A percentile compares a stretch with the other conserved stretches of the same genome.
These are phyloP conservation scores for Plasmodium cynomolgi DNA, from an alignment of 169 alveolate genomes.

Conservation along the genomic window DNA sequence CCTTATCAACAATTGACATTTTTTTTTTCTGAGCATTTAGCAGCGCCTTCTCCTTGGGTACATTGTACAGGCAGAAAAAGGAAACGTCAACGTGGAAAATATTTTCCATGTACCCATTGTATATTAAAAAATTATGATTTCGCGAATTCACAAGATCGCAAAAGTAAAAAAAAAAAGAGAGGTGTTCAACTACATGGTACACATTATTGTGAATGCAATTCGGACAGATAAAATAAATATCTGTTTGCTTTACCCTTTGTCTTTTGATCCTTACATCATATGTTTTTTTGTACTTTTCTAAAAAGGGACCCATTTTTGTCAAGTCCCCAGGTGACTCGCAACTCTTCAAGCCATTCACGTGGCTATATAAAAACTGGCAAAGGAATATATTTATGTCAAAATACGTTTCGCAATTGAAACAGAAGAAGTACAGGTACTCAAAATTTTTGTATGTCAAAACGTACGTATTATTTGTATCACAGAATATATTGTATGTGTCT, in stretches of 20 bases:
- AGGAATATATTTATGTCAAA: conserved; percentile 23
- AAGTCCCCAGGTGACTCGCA: background rate
- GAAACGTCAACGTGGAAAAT: conserved; percentile 7
- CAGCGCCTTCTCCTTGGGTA: conserved; percentile 1
- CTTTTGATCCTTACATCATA: conserved; percentile 43
- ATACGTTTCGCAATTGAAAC: conserved; percentile 22
- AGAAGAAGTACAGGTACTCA: conserved; percentile 26
- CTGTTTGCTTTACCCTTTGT: conserved; percentile 63
- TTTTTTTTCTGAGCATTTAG: conserved; percentile 29
- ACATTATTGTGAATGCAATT: conserved; percentile 43
- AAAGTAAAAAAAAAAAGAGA: conserved; percentile 16
- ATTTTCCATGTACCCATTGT: conserved; percentile 13
- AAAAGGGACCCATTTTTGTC: background rate
- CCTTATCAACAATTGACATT: background rate
- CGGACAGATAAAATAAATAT: conserved; percentile 29
- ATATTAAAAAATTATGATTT: conserved; percentile 33
- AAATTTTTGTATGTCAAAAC: conserved; percentile 10
- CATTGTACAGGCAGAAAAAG: conserved; percentile 21
- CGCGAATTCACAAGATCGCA: conserved; percentile 3
- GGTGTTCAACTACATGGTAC: background rate
- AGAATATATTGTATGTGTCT: conserved; percentile 8
- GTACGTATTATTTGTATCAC: conserved; percentile 8
- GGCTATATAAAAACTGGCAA: background rate
- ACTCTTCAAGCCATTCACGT: background rate
- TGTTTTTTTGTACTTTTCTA: conserved; percentile 12